Conservation (phyloP, 2,329 filamentous ascomycete genomes). For the Plenodomus tracheiphilus region DNA sequence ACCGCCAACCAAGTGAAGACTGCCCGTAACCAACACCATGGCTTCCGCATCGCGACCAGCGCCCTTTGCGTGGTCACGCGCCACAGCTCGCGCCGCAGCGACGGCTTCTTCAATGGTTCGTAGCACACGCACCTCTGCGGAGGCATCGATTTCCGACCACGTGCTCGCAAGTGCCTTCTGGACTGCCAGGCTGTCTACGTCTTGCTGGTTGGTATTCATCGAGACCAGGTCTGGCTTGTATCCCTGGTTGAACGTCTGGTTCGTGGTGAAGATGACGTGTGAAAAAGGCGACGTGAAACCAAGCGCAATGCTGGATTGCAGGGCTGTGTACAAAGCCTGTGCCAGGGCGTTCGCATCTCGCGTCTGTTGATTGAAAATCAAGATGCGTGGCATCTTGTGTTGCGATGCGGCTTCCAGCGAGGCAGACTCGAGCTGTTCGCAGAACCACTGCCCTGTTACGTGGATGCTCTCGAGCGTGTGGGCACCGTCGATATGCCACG, state of each 20-base stretch:
- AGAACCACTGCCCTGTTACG: constrained; percentile 78
- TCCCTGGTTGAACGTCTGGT: constrained; percentile 67
- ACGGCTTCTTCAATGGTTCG: constrained; percentile 73
- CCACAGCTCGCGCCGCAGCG: constrained; percentile 54
- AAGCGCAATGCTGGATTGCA: constrained; percentile 44
- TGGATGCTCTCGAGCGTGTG: constrained; percentile 85
- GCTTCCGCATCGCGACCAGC: constrained; percentile 48
- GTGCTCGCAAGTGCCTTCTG: constrained; percentile 67
- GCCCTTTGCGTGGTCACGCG: constrained; percentile 30
- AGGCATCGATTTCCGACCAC: constrained; percentile 55
- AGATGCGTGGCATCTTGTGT: constrained; percentile 51
- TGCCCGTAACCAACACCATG: constrained; percentile 77
- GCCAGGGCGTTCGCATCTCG: constrained; percentile 73
- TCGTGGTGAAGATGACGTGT: constrained; percentile 80
- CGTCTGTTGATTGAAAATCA: constrained; percentile 94
- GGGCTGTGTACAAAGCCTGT: constrained; percentile 61
- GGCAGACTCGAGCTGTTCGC: constrained; percentile 45
- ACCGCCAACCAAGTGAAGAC: constrained; percentile 81
- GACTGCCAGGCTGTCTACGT: constrained; percentile 63
- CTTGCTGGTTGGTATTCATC: constrained; percentile 61
- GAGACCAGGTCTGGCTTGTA: constrained; percentile 66
- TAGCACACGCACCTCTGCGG: constrained; percentile 58
- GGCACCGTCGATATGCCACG: constrained; percentile 85
- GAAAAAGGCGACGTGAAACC: constrained; percentile 59
- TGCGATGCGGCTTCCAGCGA: constrained; percentile 32